Percentiles rank a stretch among this genome's conserved stretches.
These are phyloP conservation scores for Protomyces arabidopsidicola DNA, from an alignment of 1,139 yeast species.

Conservation along the genomic window DNA sequence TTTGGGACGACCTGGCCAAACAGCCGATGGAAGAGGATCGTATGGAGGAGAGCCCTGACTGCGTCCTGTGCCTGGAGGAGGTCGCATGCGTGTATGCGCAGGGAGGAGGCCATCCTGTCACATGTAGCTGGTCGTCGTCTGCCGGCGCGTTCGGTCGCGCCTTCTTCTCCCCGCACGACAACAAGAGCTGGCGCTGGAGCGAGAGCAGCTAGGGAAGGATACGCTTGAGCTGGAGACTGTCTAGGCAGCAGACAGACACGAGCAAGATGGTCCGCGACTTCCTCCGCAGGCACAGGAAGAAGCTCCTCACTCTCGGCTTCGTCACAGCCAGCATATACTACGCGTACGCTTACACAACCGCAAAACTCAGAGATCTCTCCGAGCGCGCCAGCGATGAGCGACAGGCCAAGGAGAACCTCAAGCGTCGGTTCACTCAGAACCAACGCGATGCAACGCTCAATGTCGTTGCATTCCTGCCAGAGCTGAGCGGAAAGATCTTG, in stretches of 20 bases:
- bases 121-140: neutral
- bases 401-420: slow-evolving; percentile 66
- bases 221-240: neutral
- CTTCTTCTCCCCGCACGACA: neutral
- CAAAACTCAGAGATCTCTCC: slow-evolving; percentile 61
- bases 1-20: slow-evolving; percentile 63
- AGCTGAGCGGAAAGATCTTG: slow-evolving; percentile 60
- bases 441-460: slow-evolving; percentile 88
- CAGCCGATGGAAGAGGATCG: slow-evolving; percentile 64
- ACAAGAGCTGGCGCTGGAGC: too few species aligned
- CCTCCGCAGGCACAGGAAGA: slow-evolving; percentile 58
- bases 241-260: neutral
- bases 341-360: slow-evolving; percentile 54
- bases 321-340: slow-evolving; percentile 57
- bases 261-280: slow-evolving; percentile 46
- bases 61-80: neutral
- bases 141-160: neutral
- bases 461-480: slow-evolving; percentile 75
- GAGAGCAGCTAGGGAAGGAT: neutral
- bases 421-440: slow-evolving; percentile 72
- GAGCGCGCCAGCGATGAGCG: slow-evolving; percentile 67
- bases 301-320: slow-evolving; percentile 56
- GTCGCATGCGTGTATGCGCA: slow-evolving; percentile 33
- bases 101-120: slow-evolving; percentile 44
- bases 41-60: slow-evolving; percentile 53